These are phyloP conservation scores for Leccinellum rugosiceps DNA, from an alignment of 768 basidiomycete species.

Conservation along the genomic window DNA sequence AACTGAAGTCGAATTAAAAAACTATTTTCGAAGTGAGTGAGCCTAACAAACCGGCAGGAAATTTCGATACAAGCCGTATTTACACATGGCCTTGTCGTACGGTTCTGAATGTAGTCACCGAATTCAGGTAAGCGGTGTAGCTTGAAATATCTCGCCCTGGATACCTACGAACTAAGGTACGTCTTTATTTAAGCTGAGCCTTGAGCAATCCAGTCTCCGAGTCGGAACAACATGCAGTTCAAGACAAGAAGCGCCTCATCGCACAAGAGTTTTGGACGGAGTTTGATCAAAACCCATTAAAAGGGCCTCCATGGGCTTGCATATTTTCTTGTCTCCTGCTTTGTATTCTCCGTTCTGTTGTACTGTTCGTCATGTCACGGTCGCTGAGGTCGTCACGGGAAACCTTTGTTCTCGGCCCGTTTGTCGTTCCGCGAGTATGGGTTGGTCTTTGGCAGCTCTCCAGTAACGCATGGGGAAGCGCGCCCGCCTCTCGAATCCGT, in stretches of 20 bases:
- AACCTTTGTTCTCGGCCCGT: slow-evolving; percentile 55
- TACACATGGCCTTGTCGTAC: slow-evolving; percentile 6
- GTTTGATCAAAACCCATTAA: slow-evolving; percentile 28
- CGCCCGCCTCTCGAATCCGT: slow-evolving; percentile 60
- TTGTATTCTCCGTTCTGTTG: slow-evolving; percentile 3
- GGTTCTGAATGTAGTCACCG: slow-evolving; percentile 18
- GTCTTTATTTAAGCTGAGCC: slow-evolving; percentile 15
- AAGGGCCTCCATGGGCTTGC: slow-evolving; percentile 10
- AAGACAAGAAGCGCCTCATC: no score
- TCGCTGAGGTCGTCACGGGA: slow-evolving; percentile 31
- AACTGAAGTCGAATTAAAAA: slow-evolving; percentile 5
- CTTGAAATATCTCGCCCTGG: slow-evolving; percentile 1
- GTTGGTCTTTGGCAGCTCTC: slow-evolving; percentile 84
- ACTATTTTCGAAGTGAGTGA: slow-evolving; percentile 26
- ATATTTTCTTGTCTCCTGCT: slow-evolving; percentile 7
- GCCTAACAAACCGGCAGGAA: slow-evolving; percentile 12
- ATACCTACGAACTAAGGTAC: not conserved
- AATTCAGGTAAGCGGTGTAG: not conserved
- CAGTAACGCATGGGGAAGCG: slow-evolving; percentile 82
- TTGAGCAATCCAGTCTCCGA: slow-evolving; percentile 3
- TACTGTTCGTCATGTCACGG: slow-evolving; percentile 21
- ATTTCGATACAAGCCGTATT: slow-evolving; percentile 1
- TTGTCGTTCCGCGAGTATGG: slow-evolving; percentile 63
- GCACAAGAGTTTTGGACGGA: slow-evolving; percentile 26
- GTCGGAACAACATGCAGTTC: no score